These are phyloP conservation scores for Yamadazyma trypodendri DNA, from an alignment of 1,139 yeast species.

Conservation along the genomic window DNA sequence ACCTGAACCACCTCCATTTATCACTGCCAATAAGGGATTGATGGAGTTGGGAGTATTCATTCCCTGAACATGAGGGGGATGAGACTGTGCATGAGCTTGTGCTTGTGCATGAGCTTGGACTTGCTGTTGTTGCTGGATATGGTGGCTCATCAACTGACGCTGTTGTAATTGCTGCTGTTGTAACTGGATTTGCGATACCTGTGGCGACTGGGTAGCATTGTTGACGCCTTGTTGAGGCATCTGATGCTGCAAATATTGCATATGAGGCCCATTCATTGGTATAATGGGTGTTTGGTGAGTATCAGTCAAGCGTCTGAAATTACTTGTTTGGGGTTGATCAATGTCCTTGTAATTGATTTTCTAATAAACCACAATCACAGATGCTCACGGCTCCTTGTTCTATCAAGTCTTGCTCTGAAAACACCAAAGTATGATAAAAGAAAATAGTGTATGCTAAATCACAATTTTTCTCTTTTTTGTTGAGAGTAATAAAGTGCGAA, in stretches of 20 bases:
- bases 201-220: slow-evolving; percentile 35
- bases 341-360: too few species aligned
- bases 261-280: slow-evolving; percentile 30
- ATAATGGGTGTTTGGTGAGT: too few species aligned
- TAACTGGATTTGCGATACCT: slow-evolving; percentile 35
- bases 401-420: neutral
- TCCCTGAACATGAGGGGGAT: slow-evolving; percentile 6
- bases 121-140: slow-evolving; percentile 26
- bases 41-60: slow-evolving; percentile 19
- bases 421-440: too few species aligned
- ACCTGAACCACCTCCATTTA: slow-evolving; percentile 27
- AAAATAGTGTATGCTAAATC: too few species aligned
- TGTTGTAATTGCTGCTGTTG: slow-evolving; percentile 41
- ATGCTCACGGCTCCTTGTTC: neutral
- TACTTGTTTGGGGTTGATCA: neutral
- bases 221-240: slow-evolving; percentile 28
- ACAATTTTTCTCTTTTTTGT: too few species aligned
- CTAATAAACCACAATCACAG: too few species aligned
- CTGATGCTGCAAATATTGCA: slow-evolving; percentile 43
- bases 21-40: slow-evolving; percentile 38
- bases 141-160: slow-evolving; percentile 38
- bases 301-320: neutral
- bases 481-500: too few species aligned
- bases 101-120: slow-evolving; percentile 24
- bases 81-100: slow-evolving; percentile 14